phyloP scores from a whole-genome alignment of 495 filamentous ascomycete species.

The Aspergillus indologenus region DNA sequence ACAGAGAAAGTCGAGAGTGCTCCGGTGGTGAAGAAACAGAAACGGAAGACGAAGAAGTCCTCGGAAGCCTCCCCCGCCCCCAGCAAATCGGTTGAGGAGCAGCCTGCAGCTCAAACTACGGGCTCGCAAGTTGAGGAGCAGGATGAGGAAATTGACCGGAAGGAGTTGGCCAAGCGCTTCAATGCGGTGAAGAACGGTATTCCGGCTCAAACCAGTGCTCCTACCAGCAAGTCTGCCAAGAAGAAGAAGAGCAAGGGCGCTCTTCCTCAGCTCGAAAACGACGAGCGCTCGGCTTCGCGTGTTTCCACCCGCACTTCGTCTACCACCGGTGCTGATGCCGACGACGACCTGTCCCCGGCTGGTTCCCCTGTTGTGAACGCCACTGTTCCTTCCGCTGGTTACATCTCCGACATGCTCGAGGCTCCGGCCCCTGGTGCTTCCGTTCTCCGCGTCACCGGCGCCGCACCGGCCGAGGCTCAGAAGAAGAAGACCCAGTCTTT shows the following conservation, averaged over 20 bases:
- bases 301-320: conserved; percentile 58
- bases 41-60: conserved; percentile 37
- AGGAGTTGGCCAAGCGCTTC: conserved; percentile 71
- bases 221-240: conserved; percentile 48
- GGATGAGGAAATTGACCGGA: conserved; percentile 61
- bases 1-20: conserved; percentile 37
- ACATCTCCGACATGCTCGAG: conserved; percentile 87
- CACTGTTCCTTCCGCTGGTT: conserved; percentile 52
- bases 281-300: conserved; percentile 46
- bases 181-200: conserved; percentile 63
- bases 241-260: conserved; percentile 56
- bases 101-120: conserved; percentile 40
- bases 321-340: conserved; percentile 73
- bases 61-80: conserved; percentile 29
- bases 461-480: conserved; percentile 58
- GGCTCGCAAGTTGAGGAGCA: conserved; percentile 43
- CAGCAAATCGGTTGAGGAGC: conserved; percentile 30
- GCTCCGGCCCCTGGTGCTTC: conserved; percentile 63
- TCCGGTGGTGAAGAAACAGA: conserved; percentile 40
- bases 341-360: conserved; percentile 70
- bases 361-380: conserved; percentile 54
- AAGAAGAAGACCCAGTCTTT: conserved; percentile 62
- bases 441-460: conserved; percentile 69
- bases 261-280: conserved; percentile 29
- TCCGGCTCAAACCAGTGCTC: conserved; percentile 38